phyloP scores from a whole-genome alignment of 768 basidiomycete species.

The Suillus weaverae region DNA sequence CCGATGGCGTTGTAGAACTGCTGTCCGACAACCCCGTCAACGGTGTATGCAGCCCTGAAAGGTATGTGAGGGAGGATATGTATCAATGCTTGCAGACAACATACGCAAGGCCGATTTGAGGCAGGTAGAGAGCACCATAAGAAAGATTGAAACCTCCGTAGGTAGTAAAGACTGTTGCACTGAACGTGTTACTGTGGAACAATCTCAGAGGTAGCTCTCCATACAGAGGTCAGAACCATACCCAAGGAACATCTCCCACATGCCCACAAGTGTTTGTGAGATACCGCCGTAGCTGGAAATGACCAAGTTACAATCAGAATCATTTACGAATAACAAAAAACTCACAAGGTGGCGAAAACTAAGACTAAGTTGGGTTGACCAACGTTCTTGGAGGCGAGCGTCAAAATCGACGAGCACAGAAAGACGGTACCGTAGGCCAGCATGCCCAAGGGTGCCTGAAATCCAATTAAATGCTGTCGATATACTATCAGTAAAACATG shows the following conservation, averaged over 20 bases:
- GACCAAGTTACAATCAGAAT: neutral
- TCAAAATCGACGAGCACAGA: constrained; percentile 29
- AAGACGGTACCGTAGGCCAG: constrained; percentile 31
- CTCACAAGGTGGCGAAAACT: constrained; percentile 30
- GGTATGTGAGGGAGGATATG: constrained; percentile 3
- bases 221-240: constrained; percentile 10
- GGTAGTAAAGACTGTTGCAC: constrained; percentile 27
- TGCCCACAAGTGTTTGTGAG: constrained; percentile 29
- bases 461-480: neutral
- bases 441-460: constrained; percentile 29
- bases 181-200: constrained; percentile 26
- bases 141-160: constrained; percentile 32
- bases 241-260: constrained; percentile 35
- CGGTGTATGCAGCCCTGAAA: constrained; percentile 25
- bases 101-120: constrained; percentile 26
- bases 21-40: constrained; percentile 22
- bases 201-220: constrained; percentile 10
- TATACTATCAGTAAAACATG: neutral
- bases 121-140: constrained; percentile 28
- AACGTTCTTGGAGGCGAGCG: constrained; percentile 21
- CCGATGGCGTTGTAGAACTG: constrained; percentile 28
- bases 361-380: constrained; percentile 23
- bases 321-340: neutral
- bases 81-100: constrained; percentile 3
- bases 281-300: constrained; percentile 30